Evolutionary conservation across 2,329 filamentous ascomycete genomes (phyloP).

Genomic region (Aspergillus pseudotamarii): DNA sequence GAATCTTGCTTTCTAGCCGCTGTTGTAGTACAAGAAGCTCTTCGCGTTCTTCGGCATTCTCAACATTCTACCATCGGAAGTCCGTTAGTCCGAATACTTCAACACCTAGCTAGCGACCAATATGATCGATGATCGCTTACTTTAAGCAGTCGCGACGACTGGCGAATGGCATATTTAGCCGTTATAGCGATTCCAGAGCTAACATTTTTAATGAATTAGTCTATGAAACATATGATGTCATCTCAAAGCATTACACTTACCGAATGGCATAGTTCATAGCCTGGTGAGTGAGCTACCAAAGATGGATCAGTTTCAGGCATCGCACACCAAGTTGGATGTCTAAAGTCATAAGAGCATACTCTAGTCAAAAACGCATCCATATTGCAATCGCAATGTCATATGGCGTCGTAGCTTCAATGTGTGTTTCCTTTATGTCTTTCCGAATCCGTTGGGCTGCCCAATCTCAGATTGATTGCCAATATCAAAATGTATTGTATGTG

Average conservation of each 20-base stretch:
- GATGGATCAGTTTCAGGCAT: slow-evolving; percentile 14
- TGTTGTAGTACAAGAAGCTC: slow-evolving; percentile 74
- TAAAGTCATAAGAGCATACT: slow-evolving; percentile 43
- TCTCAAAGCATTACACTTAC: slow-evolving; percentile 31
- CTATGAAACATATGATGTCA: background rate
- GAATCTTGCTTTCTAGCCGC: slow-evolving; percentile 82
- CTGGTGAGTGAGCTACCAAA: slow-evolving; percentile 66
- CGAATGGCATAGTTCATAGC: slow-evolving; percentile 91
- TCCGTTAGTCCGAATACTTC: background rate
- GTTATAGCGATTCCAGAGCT: slow-evolving; percentile 82
- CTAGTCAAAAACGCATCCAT: slow-evolving; percentile 74
- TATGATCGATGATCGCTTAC: slow-evolving; percentile 35
- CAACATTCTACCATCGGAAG: slow-evolving; percentile 58
- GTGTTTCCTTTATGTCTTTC: background rate
- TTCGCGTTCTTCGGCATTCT: slow-evolving; percentile 66
- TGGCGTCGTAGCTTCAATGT: background rate
- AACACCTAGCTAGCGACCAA: background rate
- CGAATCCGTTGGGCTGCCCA: background rate
- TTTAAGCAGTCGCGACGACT: slow-evolving; percentile 77
- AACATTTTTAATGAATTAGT: slow-evolving; percentile 12
- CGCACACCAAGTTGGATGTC: background rate
- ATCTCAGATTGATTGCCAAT: background rate
- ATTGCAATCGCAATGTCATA: slow-evolving; percentile 26
- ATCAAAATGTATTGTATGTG: slow-evolving; percentile 2
- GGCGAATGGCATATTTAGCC: slow-evolving; percentile 79